Conservation (phyloP, 208 protist genomes). For the Acanthamoeba quina region DNA sequence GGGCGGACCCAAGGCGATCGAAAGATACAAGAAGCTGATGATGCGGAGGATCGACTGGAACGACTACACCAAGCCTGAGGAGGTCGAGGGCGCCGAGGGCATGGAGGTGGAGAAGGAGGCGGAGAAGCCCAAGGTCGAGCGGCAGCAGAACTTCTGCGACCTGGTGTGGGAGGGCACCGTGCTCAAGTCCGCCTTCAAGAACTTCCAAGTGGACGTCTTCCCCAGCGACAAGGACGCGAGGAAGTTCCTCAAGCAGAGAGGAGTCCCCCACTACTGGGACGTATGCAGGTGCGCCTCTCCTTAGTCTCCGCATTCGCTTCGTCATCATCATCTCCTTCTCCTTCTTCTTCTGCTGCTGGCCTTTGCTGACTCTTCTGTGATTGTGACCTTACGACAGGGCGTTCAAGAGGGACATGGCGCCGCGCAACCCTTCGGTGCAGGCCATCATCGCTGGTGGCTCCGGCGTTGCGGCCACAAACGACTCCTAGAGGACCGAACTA, state of each 20-base stretch:
- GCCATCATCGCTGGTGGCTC: slow-evolving; percentile 15
- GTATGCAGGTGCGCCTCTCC: not conserved
- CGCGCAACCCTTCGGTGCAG: not conserved
- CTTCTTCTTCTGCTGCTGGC: not conserved
- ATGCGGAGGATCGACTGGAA: slow-evolving; percentile 84
- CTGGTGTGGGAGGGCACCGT: slow-evolving; percentile 80
- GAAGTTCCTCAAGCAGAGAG: slow-evolving; percentile 74
- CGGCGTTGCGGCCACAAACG: not conserved
- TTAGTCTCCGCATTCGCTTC: not conserved
- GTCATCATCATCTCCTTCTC: not conserved
- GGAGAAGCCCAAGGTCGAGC: slow-evolving; percentile 6
- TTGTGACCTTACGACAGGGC: not conserved
- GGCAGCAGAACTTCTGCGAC: slow-evolving; percentile 52
- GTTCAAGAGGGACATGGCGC: slow-evolving; percentile 9
- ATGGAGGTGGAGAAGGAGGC: slow-evolving; percentile 31
- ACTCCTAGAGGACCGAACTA: not conserved
- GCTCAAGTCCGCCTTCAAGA: slow-evolving; percentile 71
- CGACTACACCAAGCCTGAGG: slow-evolving; percentile 59
- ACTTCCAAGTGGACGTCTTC: slow-evolving; percentile 57
- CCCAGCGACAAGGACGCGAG: slow-evolving; percentile 67
- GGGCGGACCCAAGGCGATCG: slow-evolving; percentile 78
- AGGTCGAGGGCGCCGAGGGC: not conserved
- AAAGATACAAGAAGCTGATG: slow-evolving; percentile 86
- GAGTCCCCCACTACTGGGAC: slow-evolving; percentile 80
- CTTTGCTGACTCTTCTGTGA: not conserved